These are phyloP conservation scores for Curvularia eragrostidis DNA, from an alignment of 2,329 filamentous ascomycete species.

Conservation along the genomic window DNA sequence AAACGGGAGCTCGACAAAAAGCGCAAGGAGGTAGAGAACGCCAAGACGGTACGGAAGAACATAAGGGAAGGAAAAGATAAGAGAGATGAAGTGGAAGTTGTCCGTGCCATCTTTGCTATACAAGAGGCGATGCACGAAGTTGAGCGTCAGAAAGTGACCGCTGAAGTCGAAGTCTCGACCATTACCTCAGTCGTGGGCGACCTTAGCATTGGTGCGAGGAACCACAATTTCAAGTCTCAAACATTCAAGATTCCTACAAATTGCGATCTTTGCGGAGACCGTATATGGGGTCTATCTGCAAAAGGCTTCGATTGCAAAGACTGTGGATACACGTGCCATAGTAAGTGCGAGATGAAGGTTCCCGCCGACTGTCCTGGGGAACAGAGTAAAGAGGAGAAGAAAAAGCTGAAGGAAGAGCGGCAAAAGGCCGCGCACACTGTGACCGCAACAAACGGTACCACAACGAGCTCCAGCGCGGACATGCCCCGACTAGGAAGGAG, in stretches of 20 bases:
- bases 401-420: slow-evolving; percentile 85
- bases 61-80: slow-evolving; percentile 86
- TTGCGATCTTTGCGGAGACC: slow-evolving; percentile 93
- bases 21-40: slow-evolving; percentile 79
- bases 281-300: slow-evolving; percentile 95
- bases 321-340: slow-evolving; percentile 97
- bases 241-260: slow-evolving; percentile 99
- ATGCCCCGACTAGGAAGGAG: slow-evolving; percentile 74
- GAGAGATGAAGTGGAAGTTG: slow-evolving; percentile 84
- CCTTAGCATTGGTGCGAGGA: slow-evolving; percentile 87
- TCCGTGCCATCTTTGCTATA: slow-evolving; percentile 80
- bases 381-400: slow-evolving; percentile 91
- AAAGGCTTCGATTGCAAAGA: slow-evolving; percentile 97
- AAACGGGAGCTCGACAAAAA: slow-evolving; percentile 86
- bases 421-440: slow-evolving; percentile 76
- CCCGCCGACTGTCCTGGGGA: slow-evolving; percentile 95
- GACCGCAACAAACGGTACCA: slow-evolving; percentile 53
- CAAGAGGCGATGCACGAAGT: slow-evolving; percentile 86
- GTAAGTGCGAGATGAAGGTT: slow-evolving; percentile 99
- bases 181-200: slow-evolving; percentile 93
- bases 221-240: slow-evolving; percentile 98
- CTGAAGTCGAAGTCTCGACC: slow-evolving; percentile 90
- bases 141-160: slow-evolving; percentile 82
- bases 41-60: slow-evolving; percentile 74
- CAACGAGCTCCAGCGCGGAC: slow-evolving; percentile 63